Conservation (phyloP, 106 monocot genomes). For the Apostasia ramifera region DNA sequence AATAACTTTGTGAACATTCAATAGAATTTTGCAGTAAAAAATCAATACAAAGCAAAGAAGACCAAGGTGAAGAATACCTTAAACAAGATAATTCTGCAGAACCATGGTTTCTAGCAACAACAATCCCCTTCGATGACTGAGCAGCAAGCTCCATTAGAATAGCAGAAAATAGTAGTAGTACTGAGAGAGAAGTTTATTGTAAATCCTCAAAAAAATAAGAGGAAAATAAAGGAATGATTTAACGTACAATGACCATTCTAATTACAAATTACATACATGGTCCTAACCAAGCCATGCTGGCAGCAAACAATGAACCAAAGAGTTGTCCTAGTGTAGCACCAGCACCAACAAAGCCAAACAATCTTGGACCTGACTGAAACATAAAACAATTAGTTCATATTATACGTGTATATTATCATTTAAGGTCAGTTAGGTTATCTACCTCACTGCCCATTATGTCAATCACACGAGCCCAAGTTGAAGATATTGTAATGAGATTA, state of each 20-base stretch:
- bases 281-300: constrained; percentile 92
- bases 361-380: constrained; percentile 98
- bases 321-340: constrained; percentile 97
- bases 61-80: constrained; percentile 31
- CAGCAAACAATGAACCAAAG: constrained; percentile 91
- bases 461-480: constrained; percentile 96
- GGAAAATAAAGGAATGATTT: background rate
- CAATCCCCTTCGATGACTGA: constrained; percentile 84
- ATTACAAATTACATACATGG: constrained; percentile 58
- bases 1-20: background rate
- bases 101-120: constrained; percentile 27
- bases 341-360: constrained; percentile 98
- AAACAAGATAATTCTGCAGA: constrained; percentile 46
- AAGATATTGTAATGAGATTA: constrained; percentile 92
- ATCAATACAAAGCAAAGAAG: background rate
- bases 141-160: constrained; percentile 93
- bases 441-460: constrained; percentile 99
- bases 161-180: constrained; percentile 79
- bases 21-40: background rate
- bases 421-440: constrained; percentile 3
- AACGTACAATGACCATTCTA: background rate
- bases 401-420: background rate
- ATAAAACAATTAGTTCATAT: constrained; percentile 18
- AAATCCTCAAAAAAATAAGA: background rate
- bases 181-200: constrained; percentile 24